These are phyloP conservation scores for Fusarium chuoi DNA, from an alignment of 2,329 filamentous ascomycete genomes.

Conservation along the genomic window DNA sequence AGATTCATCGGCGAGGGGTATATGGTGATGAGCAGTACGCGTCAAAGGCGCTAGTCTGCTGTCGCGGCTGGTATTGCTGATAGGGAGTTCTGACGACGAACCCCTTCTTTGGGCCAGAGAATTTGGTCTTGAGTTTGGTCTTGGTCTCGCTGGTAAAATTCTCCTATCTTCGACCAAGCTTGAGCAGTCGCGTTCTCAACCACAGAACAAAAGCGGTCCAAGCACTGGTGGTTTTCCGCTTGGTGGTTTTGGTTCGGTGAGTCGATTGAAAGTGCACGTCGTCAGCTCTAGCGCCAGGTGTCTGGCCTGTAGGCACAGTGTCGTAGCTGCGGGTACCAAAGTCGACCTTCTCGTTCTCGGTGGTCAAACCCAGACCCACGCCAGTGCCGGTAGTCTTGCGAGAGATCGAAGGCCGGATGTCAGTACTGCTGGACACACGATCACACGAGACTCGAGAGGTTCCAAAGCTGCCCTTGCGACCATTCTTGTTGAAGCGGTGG, in stretches of 20 bases:
- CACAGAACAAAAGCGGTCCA: slow-evolving; percentile 74
- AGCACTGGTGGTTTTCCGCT: slow-evolving; percentile 68
- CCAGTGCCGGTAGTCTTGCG: slow-evolving; percentile 43
- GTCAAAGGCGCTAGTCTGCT: slow-evolving; percentile 8
- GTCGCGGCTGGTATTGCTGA: slow-evolving; percentile 14
- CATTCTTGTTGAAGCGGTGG: slow-evolving; percentile 59
- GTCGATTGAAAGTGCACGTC: slow-evolving; percentile 57
- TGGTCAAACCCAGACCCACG: slow-evolving; percentile 25
- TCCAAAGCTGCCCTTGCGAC: slow-evolving; percentile 53
- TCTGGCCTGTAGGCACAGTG: slow-evolving; percentile 48
- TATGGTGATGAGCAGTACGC: slow-evolving; percentile 27
- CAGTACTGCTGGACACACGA: slow-evolving; percentile 47
- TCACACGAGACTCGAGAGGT: slow-evolving; percentile 48
- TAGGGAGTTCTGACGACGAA: slow-evolving; percentile 22
- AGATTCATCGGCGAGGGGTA: slow-evolving; percentile 19
- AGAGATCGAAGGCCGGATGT: slow-evolving; percentile 44
- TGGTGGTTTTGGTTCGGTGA: slow-evolving; percentile 59
- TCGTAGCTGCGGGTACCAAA: slow-evolving; percentile 62
- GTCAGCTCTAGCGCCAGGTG: slow-evolving; percentile 49
- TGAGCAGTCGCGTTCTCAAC: slow-evolving; percentile 65
- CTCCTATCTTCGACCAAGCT: slow-evolving; percentile 53
- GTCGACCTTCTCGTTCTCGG: slow-evolving; percentile 54
- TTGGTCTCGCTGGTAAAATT: slow-evolving; percentile 34
- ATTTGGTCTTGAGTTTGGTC: slow-evolving; percentile 24
- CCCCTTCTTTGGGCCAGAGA: slow-evolving; percentile 16